Evolutionary conservation across 179 eudicot genomes (phyloP).

Genomic region (Nepenthes alata): DNA sequence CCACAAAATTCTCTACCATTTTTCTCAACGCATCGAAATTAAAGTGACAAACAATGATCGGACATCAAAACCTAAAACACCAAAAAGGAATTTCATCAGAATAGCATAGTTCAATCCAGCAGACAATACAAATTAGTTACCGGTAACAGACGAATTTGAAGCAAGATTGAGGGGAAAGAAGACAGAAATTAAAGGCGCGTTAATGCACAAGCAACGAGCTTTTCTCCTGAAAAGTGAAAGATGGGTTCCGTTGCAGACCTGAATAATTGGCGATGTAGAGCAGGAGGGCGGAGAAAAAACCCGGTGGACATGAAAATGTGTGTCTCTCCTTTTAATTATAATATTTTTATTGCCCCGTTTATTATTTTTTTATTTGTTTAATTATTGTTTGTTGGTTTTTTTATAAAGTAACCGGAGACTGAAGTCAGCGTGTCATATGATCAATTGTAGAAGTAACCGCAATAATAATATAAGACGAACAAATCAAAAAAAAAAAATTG

Average conservation of each 20-base stretch:
- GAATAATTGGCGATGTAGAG: slow-evolving; percentile 23
- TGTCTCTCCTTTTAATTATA: slow-evolving; percentile 10
- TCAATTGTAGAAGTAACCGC: no score
- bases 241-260: slow-evolving; percentile 17
- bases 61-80: slow-evolving; percentile 9
- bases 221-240: slow-evolving; percentile 1
- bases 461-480: no score
- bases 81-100: slow-evolving; percentile 11
- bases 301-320: slow-evolving; percentile 6
- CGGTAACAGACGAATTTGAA: slow-evolving; percentile 3
- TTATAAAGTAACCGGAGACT: no score
- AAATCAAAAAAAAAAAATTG: no score
- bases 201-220: slow-evolving; percentile 5
- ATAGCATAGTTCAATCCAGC: not conserved
- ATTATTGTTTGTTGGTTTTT: no score
- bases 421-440: no score
- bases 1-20: slow-evolving; percentile 11
- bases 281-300: not conserved
- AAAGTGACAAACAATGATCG: slow-evolving; percentile 10
- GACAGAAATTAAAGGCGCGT: not conserved
- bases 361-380: no score
- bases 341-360: no score
- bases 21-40: not conserved
- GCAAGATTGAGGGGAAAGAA: slow-evolving; percentile 2
- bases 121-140: not conserved